Percentiles rank a stretch among this genome's conserved stretches.
phyloP scores from a whole-genome alignment of 106 monocot species.

The Hemerocallis citrina region DNA sequence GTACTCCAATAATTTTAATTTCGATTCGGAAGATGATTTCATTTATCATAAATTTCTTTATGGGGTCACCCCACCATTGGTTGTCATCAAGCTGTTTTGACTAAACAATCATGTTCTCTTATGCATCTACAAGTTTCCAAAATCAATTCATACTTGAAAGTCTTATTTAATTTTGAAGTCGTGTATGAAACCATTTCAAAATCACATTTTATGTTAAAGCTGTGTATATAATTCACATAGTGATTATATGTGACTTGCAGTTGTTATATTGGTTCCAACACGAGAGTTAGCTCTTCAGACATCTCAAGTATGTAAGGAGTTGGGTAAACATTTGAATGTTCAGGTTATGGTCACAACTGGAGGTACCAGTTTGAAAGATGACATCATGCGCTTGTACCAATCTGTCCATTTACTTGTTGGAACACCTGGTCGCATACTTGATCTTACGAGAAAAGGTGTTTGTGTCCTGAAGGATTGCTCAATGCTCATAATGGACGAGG shows the following conservation, averaged over 20 bases:
- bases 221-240: constrained; percentile 1
- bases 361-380: constrained; percentile 89
- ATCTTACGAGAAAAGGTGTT: constrained; percentile 82
- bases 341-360: constrained; percentile 94
- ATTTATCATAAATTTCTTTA: neutral
- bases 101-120: no score
- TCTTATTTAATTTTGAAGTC: no score
- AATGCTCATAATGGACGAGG: constrained; percentile 96
- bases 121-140: no score
- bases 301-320: constrained; percentile 91
- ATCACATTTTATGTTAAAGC: neutral
- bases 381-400: constrained; percentile 87
- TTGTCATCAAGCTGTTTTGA: no score
- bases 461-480: constrained; percentile 68
- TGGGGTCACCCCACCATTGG: no score
- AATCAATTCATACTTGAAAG: no score
- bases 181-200: neutral
- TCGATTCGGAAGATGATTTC: neutral
- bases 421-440: constrained; percentile 86
- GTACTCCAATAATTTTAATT: neutral
- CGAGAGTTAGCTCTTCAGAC: constrained; percentile 89
- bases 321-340: constrained; percentile 84
- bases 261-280: constrained; percentile 90
- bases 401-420: constrained; percentile 88
- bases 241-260: constrained; percentile 25